Evolutionary conservation across 2,329 filamentous ascomycete genomes (phyloP).

Genomic region (Xenosphaeropsis pyriputrescens): DNA sequence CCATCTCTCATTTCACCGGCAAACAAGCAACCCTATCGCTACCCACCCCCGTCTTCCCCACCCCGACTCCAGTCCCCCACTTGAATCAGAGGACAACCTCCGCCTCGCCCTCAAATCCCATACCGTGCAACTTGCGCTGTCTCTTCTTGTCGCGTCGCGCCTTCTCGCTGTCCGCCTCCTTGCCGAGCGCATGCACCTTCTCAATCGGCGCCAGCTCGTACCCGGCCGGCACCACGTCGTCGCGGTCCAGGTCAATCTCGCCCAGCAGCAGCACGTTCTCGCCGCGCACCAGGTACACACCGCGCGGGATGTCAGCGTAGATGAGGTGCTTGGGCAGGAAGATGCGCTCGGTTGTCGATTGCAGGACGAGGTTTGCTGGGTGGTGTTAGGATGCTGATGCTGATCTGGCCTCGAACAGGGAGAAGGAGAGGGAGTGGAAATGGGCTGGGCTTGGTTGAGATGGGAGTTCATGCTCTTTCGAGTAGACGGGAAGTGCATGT

Average conservation of each 20-base stretch:
- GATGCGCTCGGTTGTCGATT: conserved; percentile 81
- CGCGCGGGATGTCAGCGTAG: conserved; percentile 74
- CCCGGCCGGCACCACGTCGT: conserved; percentile 67
- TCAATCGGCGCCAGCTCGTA: conserved; percentile 52
- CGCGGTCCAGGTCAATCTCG: conserved; percentile 92
- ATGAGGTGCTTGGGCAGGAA: conserved; percentile 40
- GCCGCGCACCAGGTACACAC: conserved; percentile 82
- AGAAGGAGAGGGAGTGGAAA: neutral
- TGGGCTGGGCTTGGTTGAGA: no score
- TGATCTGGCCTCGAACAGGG: no score
- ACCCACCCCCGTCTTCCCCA: neutral
- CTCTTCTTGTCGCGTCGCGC: conserved; percentile 61
- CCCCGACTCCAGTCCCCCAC: neutral
- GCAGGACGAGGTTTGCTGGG: conserved; percentile 83
- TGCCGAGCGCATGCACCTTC: conserved; percentile 57
- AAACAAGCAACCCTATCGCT: neutral
- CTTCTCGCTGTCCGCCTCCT: conserved; percentile 53
- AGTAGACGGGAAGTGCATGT: neutral
- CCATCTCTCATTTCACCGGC: neutral
- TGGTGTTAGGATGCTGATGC: conserved; percentile 6
- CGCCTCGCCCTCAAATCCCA: conserved; percentile 84
- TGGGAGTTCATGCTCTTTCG: conserved; percentile 2
- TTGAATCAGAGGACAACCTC: conserved; percentile 50
- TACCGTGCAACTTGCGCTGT: conserved; percentile 53
- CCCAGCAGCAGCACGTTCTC: conserved; percentile 95